Evolutionary conservation across 1,284 basidiomycete genomes (phyloP), one percentile per base, ranked within the genome.

Genomic region (Cryptococcus maquisensis): DNA sequence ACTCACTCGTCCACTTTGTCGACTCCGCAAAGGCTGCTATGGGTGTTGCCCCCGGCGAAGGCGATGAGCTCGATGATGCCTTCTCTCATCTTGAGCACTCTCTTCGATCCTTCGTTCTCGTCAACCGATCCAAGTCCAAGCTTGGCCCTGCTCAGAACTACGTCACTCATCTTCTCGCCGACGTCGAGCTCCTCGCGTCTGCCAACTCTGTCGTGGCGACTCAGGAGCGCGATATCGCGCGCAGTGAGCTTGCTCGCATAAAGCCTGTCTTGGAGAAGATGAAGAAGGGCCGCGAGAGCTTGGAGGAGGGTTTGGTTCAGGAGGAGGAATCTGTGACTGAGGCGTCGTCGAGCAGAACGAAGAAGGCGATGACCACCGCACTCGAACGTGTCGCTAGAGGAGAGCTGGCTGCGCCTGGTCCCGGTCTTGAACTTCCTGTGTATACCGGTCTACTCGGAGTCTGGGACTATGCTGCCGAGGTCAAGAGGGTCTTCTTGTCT

Each of bases 1-100:
- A 86, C 56, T 91, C 98, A 72, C 84, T 99, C 23, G 94, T 98
- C 1, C 96, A 99, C 77, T 99, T 98, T 76, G 96, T 99, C 66
- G 95, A 98, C 73, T 94, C 92, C 6, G 84, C 85, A 23, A 72
- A 73, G 52, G 72, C 74, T 24, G 75, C 75, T 0, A 52, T 71
- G 16, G 65, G 68, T 3, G 66, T 67, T 40, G 62, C 66, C 36
- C 68, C 73, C 41, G 61, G 63, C 39, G 68, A 71, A 41, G 67
- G 55, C 28, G 55, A 72, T 36, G 83, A 81, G 60, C 81, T 85
- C 2, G 81, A 83, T 55, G 85, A 83, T 60, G 82, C 84, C 0
- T 98, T 98, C 71, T 85, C 86, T 48, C 84, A 88, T 62, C 85
- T 99, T 56, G 94, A 98, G 75, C 85, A 87, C n/a, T 85, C 89